Evolutionary conservation across 2,329 filamentous ascomycete species (phyloP), one percentile per base, ranked within the genome.

Genomic region (Clonostachys sp.): DNA sequence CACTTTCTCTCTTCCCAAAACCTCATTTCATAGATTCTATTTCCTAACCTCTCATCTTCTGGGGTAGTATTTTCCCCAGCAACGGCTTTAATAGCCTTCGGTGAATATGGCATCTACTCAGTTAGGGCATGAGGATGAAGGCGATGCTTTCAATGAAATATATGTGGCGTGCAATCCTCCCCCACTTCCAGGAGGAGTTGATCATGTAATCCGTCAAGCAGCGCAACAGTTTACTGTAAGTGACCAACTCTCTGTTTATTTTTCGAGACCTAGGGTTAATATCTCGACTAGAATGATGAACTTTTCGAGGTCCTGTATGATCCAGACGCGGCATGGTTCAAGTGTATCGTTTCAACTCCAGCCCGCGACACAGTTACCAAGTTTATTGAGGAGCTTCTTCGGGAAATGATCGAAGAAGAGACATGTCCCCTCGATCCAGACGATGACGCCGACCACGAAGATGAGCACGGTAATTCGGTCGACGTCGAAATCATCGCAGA

Each of bases 241-340:
- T 36, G 9, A 18, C 17, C 16, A 4, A 12, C 35, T 18, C 24
- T 12, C 3, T 5, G 10, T 20, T 24, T 12, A 10, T 10, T 30
- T 10, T 30, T 30, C 24, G 24, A 30, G 24, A 30, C 24, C 24
- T 30, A 34, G n/a, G 13, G 6, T 36, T 36, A 5, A 12, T 17
- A 38, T 14, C 10, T 34, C 12, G 7, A 34, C 36, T n/a, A 39
- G 36, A n/a, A 51, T 45, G 34, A 48, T 24, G 49, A 57, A 7
- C 34, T 64, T 0, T 1, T 58, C 1, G 66, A 69, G 42, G 53
- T 69, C 6, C 53, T 69, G 5, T 68, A 68, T 34, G 65, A 69
- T 24, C 63, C 65, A 2, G 59, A 65, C 0, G 48, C 59, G 0
- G 57, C 64, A 1, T 67, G 62, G 60, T 66, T 69, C 48, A 68